These are phyloP conservation scores for Dactylellina sp. DNA, from an alignment of 2,329 filamentous ascomycete species.

Conservation along the genomic window DNA sequence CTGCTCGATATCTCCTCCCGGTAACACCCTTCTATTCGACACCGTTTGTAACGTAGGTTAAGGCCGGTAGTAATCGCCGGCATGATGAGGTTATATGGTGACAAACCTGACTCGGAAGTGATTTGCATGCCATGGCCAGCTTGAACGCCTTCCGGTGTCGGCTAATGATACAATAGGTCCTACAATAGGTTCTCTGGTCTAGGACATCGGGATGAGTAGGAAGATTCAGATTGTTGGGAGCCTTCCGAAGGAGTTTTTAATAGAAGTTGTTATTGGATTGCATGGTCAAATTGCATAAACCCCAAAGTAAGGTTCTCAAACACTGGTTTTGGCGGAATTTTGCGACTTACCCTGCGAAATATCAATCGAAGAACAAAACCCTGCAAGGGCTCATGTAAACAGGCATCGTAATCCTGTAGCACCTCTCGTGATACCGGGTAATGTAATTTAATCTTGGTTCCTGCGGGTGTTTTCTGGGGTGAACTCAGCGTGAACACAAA, in stretches of 20 bases:
- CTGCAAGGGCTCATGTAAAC: not conserved
- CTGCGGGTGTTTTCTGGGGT: no score
- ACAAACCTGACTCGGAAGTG: constrained; percentile 34
- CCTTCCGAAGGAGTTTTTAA: not conserved
- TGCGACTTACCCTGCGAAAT: not conserved
- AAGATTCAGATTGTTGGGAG: not conserved
- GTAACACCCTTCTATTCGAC: not conserved
- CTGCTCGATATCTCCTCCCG: no score
- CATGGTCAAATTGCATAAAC: not conserved
- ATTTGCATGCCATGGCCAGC: constrained; percentile 21
- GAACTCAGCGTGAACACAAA: no score
- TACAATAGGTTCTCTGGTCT: no score
- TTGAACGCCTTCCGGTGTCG: constrained; percentile 11
- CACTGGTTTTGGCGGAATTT: not conserved
- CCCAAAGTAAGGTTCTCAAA: no score
- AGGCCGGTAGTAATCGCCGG: constrained; percentile 45
- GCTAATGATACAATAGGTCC: constrained; percentile 9
- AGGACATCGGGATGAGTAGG: not conserved
- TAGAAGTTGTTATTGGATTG: constrained; percentile 9
- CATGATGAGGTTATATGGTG: constrained; percentile 16
- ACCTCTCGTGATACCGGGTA: no score
- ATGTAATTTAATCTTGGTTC: no score
- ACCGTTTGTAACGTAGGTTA: no score
- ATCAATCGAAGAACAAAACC: no score
- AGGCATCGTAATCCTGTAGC: no score